Percentiles rank a stretch among this genome's conserved stretches.
phyloP scores from a whole-genome alignment of 2,329 filamentous ascomycete genomes.

The Hymenoscyphus linearis region DNA sequence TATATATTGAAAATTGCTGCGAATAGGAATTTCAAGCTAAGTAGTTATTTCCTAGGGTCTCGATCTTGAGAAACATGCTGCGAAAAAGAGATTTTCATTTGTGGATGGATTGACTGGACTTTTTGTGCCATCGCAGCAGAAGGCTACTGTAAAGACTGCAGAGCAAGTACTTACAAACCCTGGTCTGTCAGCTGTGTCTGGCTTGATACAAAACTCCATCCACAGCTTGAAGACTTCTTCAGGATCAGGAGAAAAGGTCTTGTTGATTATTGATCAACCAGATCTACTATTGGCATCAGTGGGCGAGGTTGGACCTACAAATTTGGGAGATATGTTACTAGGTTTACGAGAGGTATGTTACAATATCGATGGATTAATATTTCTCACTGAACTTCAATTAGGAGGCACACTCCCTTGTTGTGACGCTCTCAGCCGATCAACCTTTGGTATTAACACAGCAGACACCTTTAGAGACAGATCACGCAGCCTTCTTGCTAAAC shows the following conservation, averaged over 20 bases:
- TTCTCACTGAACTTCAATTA: conserved; percentile 30
- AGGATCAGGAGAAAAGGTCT: conserved; percentile 33
- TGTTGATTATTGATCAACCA: conserved; percentile 62
- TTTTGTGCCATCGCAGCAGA: conserved; percentile 18
- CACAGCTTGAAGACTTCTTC: conserved; percentile 10
- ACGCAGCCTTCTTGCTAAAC: conserved; percentile 65
- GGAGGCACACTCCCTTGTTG: conserved; percentile 59
- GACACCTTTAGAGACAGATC: conserved; percentile 64
- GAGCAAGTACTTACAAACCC: conserved; percentile 17
- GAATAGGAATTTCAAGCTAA: conserved; percentile 4
- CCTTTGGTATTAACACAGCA: conserved; percentile 58
- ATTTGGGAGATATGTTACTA: conserved; percentile 52
- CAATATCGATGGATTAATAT: background rate
- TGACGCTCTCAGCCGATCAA: conserved; percentile 67
- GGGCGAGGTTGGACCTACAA: conserved; percentile 40
- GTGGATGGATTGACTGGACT: conserved; percentile 56
- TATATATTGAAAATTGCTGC: background rate
- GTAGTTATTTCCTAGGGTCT: conserved; percentile 49
- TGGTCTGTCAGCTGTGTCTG: conserved; percentile 15
- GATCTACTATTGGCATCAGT: conserved; percentile 60
- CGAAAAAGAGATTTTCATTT: conserved; percentile 60
- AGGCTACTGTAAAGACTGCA: background rate
- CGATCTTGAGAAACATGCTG: conserved; percentile 58
- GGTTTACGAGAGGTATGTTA: conserved; percentile 56
- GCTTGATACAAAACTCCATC: conserved; percentile 20